Evolutionary conservation across 768 basidiomycete species (phyloP).

Genomic region (Boletus bicolor): DNA sequence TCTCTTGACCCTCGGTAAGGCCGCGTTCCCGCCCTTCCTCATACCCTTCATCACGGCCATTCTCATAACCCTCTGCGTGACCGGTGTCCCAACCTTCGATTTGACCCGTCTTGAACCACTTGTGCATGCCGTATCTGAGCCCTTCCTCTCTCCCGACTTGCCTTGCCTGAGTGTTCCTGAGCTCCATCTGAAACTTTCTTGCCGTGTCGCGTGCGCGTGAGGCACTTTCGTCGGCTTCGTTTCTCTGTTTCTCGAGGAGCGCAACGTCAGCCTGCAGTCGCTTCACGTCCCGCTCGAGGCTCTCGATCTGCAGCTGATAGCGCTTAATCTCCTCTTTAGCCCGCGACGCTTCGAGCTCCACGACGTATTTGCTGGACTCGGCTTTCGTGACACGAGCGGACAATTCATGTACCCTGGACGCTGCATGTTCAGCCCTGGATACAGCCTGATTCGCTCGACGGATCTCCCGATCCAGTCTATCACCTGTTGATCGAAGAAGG

Average conservation of each 20-base stretch:
- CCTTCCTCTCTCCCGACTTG: slow-evolving; percentile 44
- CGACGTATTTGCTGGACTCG: slow-evolving; percentile 40
- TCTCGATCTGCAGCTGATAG: slow-evolving; percentile 46
- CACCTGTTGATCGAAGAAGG: slow-evolving; percentile 47
- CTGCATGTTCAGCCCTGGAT: slow-evolving; percentile 49
- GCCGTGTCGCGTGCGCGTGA: slow-evolving; percentile 43
- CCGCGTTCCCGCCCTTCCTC: slow-evolving; percentile 42
- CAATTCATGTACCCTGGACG: slow-evolving; percentile 44
- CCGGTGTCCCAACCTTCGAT: slow-evolving; percentile 47
- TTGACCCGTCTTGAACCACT: slow-evolving; percentile 43
- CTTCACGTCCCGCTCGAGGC: slow-evolving; percentile 43
- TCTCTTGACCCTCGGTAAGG: slow-evolving; percentile 32
- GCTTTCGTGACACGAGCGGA: slow-evolving; percentile 36
- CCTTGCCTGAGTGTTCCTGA: slow-evolving; percentile 44
- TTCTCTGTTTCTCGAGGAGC: slow-evolving; percentile 35
- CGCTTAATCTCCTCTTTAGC: slow-evolving; percentile 46
- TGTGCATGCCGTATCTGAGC: slow-evolving; percentile 37
- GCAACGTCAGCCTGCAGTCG: slow-evolving; percentile 30
- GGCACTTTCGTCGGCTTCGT: slow-evolving; percentile 44
- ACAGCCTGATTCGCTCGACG: slow-evolving; percentile 51
- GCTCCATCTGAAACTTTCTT: slow-evolving; percentile 40
- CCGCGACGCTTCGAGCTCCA: slow-evolving; percentile 39
- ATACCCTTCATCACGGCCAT: slow-evolving; percentile 44
- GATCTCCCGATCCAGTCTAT: slow-evolving; percentile 55
- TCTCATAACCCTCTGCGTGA: slow-evolving; percentile 43